Conservation (phyloP, 1,139 yeast species). For the Petasospora fabianii region DNA sequence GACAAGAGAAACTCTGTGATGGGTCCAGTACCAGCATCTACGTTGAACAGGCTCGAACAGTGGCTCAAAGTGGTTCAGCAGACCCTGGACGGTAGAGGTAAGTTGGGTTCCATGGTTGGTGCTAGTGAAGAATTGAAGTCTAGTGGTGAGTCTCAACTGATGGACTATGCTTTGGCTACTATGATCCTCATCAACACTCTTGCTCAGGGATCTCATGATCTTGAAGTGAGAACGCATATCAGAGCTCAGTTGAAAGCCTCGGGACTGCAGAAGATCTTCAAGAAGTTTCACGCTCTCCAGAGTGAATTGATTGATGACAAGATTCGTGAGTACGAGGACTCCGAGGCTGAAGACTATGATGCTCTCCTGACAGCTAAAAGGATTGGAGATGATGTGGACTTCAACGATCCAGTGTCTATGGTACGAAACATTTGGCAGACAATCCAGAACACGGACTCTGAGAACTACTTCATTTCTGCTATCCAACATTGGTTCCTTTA, state of each 20-base stretch:
- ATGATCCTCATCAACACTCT: constrained; percentile 73
- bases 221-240: constrained; percentile 65
- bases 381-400: constrained; percentile 57
- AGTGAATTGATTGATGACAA: constrained; percentile 65
- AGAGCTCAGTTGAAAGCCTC: constrained; percentile 76
- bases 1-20: constrained; percentile 28
- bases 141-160: constrained; percentile 63
- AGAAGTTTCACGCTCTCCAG: constrained; percentile 57
- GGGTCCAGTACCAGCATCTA: constrained; percentile 27
- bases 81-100: constrained; percentile 84
- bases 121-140: constrained; percentile 83
- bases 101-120: constrained; percentile 85
- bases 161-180: constrained; percentile 79
- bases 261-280: constrained; percentile 64
- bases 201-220: constrained; percentile 61
- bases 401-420: constrained; percentile 74
- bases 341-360: constrained; percentile 67
- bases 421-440: constrained; percentile 67
- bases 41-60: constrained; percentile 66
- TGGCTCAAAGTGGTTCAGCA: constrained; percentile 76
- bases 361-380: constrained; percentile 59
- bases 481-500: constrained; percentile 79
- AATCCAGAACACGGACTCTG: constrained; percentile 67
- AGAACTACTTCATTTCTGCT: constrained; percentile 69
- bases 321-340: constrained; percentile 58